Base-by-base conservation (phyloP, 345 rosid species). In the Pseudoturritis turrita region DNA sequence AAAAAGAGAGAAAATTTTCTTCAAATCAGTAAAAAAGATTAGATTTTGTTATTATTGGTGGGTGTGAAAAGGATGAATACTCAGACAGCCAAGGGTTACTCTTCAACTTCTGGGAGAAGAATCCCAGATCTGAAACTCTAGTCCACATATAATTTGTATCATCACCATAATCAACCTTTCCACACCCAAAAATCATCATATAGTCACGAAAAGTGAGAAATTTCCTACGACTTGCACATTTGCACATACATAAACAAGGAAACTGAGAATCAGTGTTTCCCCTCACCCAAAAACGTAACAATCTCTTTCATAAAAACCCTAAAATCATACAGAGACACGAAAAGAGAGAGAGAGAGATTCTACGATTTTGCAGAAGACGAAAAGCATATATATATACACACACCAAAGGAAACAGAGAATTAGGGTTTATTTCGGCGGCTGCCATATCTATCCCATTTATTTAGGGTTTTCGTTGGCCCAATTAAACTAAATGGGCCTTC, bases 21-120 rank as follows among this genome's bases (percentile, higher is more conserved):
- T n/a, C n/a, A n/a, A n/a, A n/a, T n/a, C n/a, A n/a, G n/a, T n/a
- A n/a, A n/a, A 8, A 19, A 36, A 23, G 1, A 37, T 11, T 14
- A 10, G 3, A 28, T 11, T 50, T 23, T 10, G 2, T 1, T 4
- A 4, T 7, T 0, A 26, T 7, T 1, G 14, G 28, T 13, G 36
- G 25, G 51, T 4, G 21, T 22, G 37, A 25, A 61, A 60, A 65
- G 60, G 68, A n/a, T n/a, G 65, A 15, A 63, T 83, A 90, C 90
- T 95, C 96, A 91, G 96, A 89, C 97, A 95, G 96, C 96, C 96
- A 95, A 95, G 99, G 99, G 97, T 84, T 87, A 78, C 65, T 95
- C 96, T 73, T 95, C 99, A 91, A 84, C 78, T 84, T 67, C 79
- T 50, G 80, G 81, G 86, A 63, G 70, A 70, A 35, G 71, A 79